Conservation (phyloP, 2,329 filamentous ascomycete species). For the Neonectria hederae region DNA sequence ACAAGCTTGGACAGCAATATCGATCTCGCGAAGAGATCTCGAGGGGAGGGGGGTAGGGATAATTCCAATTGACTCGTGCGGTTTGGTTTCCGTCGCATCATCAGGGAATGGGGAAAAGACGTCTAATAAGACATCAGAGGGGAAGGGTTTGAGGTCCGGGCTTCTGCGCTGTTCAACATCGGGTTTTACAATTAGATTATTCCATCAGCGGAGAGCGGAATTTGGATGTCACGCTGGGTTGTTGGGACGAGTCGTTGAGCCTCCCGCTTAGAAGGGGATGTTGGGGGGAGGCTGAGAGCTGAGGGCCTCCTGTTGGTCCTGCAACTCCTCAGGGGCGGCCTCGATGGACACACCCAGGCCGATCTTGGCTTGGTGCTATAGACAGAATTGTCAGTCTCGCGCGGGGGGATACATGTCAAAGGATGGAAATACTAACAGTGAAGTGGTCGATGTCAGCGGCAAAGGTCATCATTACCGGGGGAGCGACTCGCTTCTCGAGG, state of each 20-base stretch:
- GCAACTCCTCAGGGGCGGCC: slow-evolving; percentile 82
- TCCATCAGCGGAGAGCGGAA: slow-evolving; percentile 36
- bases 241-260: slow-evolving; percentile 21
- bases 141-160: slow-evolving; percentile 32
- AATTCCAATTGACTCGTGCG: slow-evolving; percentile 20
- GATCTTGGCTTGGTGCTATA: slow-evolving; percentile 91
- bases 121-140: slow-evolving; percentile 46
- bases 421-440: slow-evolving; percentile 71
- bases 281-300: slow-evolving; percentile 62
- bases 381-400: slow-evolving; percentile 41
- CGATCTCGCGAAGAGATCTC: slow-evolving; percentile 17
- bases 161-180: slow-evolving; percentile 37
- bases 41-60: slow-evolving; percentile 18
- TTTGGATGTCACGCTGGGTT: slow-evolving; percentile 33
- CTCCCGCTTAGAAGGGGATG: slow-evolving; percentile 69
- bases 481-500: slow-evolving; percentile 94
- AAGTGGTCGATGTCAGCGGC: slow-evolving; percentile 96
- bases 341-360: slow-evolving; percentile 94
- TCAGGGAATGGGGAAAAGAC: slow-evolving; percentile 32
- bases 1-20: slow-evolving; percentile 5
- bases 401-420: not conserved
- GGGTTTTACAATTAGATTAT: slow-evolving; percentile 43
- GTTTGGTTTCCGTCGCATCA: slow-evolving; percentile 31
- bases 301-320: slow-evolving; percentile 79
- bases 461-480: slow-evolving; percentile 92